Evolutionary conservation across 768 basidiomycete genomes (phyloP), one percentile per base, ranked within the genome.

Genomic region (Auricularia auricula-judae): DNA sequence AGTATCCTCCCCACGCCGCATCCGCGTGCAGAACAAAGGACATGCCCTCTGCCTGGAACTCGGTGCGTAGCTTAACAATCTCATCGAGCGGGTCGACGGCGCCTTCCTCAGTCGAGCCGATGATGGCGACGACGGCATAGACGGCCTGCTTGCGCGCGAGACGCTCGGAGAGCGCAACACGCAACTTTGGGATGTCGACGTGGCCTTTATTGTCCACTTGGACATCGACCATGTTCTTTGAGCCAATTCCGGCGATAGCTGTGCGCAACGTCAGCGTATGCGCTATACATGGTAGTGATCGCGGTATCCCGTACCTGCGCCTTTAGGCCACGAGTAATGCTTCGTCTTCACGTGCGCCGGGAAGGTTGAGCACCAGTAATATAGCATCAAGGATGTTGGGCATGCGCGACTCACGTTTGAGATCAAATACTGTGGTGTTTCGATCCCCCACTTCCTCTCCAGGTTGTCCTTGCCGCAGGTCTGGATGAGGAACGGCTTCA

Each of bases 71-170:
- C 0, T 67, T 63, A 33, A 80, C 47, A 18, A 82, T 73, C 56
- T 78, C 68, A 23, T 70, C 69, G 14, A 82, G 67, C 0, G 77
- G 79, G 68, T 81, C 80, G 12, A 77, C 73, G 3, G 75, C 74
- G 39, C 80, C 81, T 43, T 81, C 72, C 66, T 80, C 78, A 0
- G 80, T 80, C 0, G 77, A 73, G 0, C 81, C 81, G 29, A 80
- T 76, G 60, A 79, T 74, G 1, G 73, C 75, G 11, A 81, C 77
- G 10, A 81, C 76, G 8, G 75, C 74, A 64, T 78, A 81, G 12
- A 82, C 69, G 16, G 76, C 69, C 36, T 67, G 72, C 54, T 73
- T 70, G 7, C 70, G 65, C n/a, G 66, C 54, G 23, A 79, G 66
- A 21, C 75, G 74, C 21, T 70, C 64, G 8, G 62, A n/a, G 11